Base-by-base conservation (phyloP, 2,329 filamentous ascomycete species). In the Sporothrix brasiliensis region DNA sequence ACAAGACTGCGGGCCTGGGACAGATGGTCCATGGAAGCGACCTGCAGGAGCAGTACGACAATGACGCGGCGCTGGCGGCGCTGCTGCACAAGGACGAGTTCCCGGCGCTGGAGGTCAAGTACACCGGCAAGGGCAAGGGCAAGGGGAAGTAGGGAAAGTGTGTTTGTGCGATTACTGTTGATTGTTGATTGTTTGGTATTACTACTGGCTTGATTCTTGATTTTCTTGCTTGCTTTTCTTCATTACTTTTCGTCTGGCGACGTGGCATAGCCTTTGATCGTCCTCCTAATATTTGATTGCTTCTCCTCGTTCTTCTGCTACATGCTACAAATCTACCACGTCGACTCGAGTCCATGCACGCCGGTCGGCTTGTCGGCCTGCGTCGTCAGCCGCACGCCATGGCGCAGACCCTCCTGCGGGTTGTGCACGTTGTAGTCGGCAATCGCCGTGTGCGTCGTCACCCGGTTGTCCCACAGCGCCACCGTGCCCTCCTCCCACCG, bases 401-500 rank as follows among this genome's bases (percentile, higher is more conserved):
- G 80, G 11, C 80, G 77, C 58, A 81, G 73, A 1, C 80, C 81
- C 70, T 82, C 80, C 66, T 79, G 78, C 50, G 78, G 77, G 69
- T 78, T 79, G 52, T 79, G 76, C 41, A 82, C 80, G 66, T 82
- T 78, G 66, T 82, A 83, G 73, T 83, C 81, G 1, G 79, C 79
- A 69, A 82, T 82, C 49, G 80, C 80, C n/a, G 81, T 82, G 74
- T 82, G 80, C 3, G 79, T 78, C 9, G 80, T 81, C 9, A 87
- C 84, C 21, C 88, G 81, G 73, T 91, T 91, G 76, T 91, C 89
- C 89, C 89, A 91, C 71, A 91, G 84, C 0, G 88, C 88, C 1
- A 92, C 86, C 70, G 90, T 89, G 54, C 86, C 84, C 73, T 87
- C 84, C 56, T 84, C 82, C 89, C 89, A 91, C 73, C 86, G 83